phyloP scores from a whole-genome alignment of 2,329 filamentous ascomycete species.

The Rugonectria rugulosa region DNA sequence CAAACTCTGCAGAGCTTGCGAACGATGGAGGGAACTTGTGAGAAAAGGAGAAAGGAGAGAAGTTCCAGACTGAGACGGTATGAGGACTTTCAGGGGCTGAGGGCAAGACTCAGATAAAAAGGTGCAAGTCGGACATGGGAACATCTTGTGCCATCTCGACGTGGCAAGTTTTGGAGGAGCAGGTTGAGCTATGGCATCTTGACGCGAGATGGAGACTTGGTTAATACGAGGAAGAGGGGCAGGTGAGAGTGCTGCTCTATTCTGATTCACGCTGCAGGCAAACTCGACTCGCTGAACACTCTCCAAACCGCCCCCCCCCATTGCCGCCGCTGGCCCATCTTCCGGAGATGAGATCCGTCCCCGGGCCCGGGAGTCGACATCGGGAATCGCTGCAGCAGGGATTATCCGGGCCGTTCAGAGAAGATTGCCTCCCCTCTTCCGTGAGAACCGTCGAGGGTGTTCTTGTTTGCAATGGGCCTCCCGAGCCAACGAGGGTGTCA shows the following conservation, averaged over 20 bases:
- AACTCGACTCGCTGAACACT: not conserved
- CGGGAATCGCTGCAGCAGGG: not conserved
- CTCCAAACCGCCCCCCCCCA: too few relatives aligned
- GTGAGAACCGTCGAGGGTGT: not conserved
- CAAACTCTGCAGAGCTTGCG: not conserved
- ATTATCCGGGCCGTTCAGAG: not conserved
- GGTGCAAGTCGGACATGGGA: constrained; percentile 10
- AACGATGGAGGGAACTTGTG: too few relatives aligned
- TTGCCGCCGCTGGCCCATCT: not conserved
- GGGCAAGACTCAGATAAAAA: constrained; percentile 15
- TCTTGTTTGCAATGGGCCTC: not conserved
- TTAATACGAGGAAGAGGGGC: constrained; percentile 13
- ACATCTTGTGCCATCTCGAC: constrained; percentile 16
- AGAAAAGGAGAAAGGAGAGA: not conserved
- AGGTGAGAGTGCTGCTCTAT: not conserved
- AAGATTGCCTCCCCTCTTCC: not conserved
- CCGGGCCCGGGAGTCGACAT: not conserved
- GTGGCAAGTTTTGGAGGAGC: constrained; percentile 7
- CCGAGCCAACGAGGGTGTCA: too few relatives aligned
- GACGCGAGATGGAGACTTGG: constrained; percentile 17
- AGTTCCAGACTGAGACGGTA: not conserved
- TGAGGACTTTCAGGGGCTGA: constrained; percentile 5
- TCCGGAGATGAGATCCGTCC: constrained; percentile 3
- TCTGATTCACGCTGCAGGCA: not conserved
- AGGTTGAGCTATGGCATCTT: constrained; percentile 22